Percentiles rank a stretch among this genome's conserved stretches.
Evolutionary conservation across 2,329 filamentous ascomycete genomes (phyloP).

Genomic region (Alternaria brassicicola): DNA sequence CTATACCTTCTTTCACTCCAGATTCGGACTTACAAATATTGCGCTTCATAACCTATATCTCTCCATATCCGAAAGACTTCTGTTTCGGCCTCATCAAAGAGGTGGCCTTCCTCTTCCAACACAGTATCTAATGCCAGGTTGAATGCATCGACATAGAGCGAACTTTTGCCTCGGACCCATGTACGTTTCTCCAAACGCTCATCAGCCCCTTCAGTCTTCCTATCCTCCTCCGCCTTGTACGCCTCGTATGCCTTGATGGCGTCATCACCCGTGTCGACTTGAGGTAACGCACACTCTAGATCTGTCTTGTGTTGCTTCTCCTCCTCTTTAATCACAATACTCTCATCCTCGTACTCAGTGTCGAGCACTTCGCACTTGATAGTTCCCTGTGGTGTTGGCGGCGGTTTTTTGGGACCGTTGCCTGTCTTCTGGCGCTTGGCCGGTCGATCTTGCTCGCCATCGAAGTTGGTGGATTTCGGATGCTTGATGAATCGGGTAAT

Average conservation of each 20-base stretch:
- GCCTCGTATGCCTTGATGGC: conserved; percentile 82
- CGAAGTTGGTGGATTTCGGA: conserved; percentile 53
- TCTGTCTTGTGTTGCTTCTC: conserved; percentile 61
- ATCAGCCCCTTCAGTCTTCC: conserved; percentile 50
- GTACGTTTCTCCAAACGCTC: conserved; percentile 61
- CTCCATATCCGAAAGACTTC: conserved; percentile 79
- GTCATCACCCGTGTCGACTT: conserved; percentile 67
- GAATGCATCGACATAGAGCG: conserved; percentile 97
- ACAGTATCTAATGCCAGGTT: conserved; percentile 91
- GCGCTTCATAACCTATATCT: conserved; percentile 76
- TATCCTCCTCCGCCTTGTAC: conserved; percentile 63
- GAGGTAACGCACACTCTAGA: conserved; percentile 73
- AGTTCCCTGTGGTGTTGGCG: conserved; percentile 29
- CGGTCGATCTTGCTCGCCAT: conserved; percentile 49
- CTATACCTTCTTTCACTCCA: neutral
- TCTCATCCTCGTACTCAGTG: conserved; percentile 50
- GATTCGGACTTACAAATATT: conserved; percentile 75
- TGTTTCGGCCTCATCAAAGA: conserved; percentile 82
- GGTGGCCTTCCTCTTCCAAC: conserved; percentile 81
- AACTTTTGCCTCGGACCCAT: conserved; percentile 80
- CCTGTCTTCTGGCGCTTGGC: conserved; percentile 51
- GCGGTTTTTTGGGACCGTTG: conserved; percentile 25
- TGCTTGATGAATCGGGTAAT: conserved; percentile 52
- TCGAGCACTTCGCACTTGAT: conserved; percentile 46
- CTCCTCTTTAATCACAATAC: conserved; percentile 36